phyloP scores from a whole-genome alignment of 345 rosid genomes.

The Populus pruinosa region DNA sequence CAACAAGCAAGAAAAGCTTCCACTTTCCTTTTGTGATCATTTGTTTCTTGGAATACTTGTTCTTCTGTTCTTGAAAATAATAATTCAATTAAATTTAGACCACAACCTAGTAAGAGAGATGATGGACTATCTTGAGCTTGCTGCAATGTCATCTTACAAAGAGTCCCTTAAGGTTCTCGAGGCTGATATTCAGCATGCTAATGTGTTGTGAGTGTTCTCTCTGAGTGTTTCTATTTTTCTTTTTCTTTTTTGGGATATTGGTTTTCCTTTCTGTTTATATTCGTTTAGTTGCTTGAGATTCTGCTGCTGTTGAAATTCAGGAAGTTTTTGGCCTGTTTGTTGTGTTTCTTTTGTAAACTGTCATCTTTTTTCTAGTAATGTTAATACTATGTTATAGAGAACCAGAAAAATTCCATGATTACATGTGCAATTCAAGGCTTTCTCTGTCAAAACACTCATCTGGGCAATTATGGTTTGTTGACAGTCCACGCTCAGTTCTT shows the following conservation, averaged over 20 bases:
- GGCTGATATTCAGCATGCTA: constrained; percentile 50
- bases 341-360: neutral
- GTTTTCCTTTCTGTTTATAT: neutral
- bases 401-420: neutral
- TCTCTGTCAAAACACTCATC: neutral
- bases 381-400: neutral
- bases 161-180: constrained; percentile 43
- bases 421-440: neutral
- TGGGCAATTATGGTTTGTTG: neutral
- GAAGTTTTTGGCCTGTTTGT: neutral
- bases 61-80: neutral
- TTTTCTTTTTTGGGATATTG: neutral
- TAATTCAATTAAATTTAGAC: neutral
- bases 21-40: neutral
- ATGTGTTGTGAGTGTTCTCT: constrained; percentile 39
- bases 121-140: constrained; percentile 33
- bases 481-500: neutral
- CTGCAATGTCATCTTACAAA: constrained; percentile 33
- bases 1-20: constrained; percentile 5
- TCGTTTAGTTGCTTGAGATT: neutral
- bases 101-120: neutral
- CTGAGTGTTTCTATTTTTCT: neutral
- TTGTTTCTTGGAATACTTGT: neutral
- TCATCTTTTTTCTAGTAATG: neutral
- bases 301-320: neutral